A percentile compares a stretch with the other conserved stretches of the same genome.
phyloP scores from a whole-genome alignment of 2,329 filamentous ascomycete genomes.

The Colletotrichum falcatum region DNA sequence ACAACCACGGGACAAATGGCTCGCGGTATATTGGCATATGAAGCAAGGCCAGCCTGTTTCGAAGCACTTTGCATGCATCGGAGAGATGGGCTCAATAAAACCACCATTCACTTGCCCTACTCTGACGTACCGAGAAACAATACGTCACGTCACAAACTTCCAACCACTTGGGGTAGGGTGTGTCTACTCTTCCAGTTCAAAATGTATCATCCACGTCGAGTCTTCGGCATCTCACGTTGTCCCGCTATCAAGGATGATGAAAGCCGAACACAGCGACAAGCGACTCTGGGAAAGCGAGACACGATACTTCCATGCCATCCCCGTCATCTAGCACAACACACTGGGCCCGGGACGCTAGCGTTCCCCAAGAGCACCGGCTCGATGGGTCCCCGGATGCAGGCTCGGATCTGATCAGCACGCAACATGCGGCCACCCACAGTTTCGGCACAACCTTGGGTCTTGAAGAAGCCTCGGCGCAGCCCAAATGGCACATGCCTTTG shows the following conservation, averaged over 20 bases:
- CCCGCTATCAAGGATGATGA: background rate
- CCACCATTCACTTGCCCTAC: background rate
- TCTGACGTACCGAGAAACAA: background rate
- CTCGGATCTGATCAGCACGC: background rate
- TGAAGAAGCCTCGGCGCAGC: too few relatives aligned
- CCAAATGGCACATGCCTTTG: background rate
- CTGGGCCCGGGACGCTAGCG: background rate
- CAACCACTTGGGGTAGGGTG: background rate
- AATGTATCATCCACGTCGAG: background rate
- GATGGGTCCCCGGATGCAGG: background rate
- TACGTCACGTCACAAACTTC: too few relatives aligned
- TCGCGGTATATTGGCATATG: background rate
- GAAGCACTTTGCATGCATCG: background rate
- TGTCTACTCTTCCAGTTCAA: background rate
- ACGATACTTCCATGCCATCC: background rate
- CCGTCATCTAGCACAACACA: background rate
- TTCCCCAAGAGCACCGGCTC: slow-evolving; percentile 9
- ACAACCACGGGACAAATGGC: background rate
- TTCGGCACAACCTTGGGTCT: background rate
- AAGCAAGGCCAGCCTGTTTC: background rate
- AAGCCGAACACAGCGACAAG: background rate
- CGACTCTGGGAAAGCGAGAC: background rate
- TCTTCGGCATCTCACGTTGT: slow-evolving; percentile 4
- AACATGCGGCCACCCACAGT: too few relatives aligned
- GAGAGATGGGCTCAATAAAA: background rate